Base-by-base conservation (phyloP, 257 asterid species). In the Solanum pennellii region DNA sequence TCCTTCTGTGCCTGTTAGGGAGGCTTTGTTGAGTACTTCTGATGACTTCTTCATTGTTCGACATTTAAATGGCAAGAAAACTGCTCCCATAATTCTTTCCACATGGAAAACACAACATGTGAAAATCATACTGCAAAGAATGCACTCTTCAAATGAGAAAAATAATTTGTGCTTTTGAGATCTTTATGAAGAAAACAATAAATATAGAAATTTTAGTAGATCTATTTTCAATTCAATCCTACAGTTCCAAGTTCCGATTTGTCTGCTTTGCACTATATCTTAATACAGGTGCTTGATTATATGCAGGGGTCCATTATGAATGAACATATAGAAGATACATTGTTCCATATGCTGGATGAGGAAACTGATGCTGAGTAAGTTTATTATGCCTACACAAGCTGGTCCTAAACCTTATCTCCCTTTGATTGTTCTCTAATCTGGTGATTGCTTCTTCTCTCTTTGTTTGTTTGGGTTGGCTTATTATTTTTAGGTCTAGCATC, bases 261-360 rank as follows among this genome's bases (percentile, higher is more conserved):
- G 44, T 80, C 68, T 80, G 44, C 66, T 80, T 47, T 80, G 27
- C 29, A 18, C 42, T 47, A 47, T 80, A 47, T 80, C 37, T 80
- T 47, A 80, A 20, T 47, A 56, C 41, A 44, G 31, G 42, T 49
- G 47, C 65, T 56, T 79, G 65, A 37, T 84, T 71, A 31, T 85
- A 42, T 91, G 62, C 94, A 97, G 99, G 96, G 87, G 83, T 94
- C 98, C 80, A 90, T 96, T 86, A 93, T 96, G 88, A 94, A 90
- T 82, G 98, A 95, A 93, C 95, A 93, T 90, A 96, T 97, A 44
- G 99, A 96, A 91, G 98, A 94, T 86, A 91, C 97, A 66, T 94
- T 97, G 98, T 97, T 97, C 94, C 95, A 92, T 91, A 93, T 96
- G 99, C 91, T 97, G 92, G 99, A 97, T 89, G 98, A 96, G 91